These are phyloP conservation scores for Boletus barrowsii DNA, from an alignment of 768 basidiomycete species.

Conservation along the genomic window DNA sequence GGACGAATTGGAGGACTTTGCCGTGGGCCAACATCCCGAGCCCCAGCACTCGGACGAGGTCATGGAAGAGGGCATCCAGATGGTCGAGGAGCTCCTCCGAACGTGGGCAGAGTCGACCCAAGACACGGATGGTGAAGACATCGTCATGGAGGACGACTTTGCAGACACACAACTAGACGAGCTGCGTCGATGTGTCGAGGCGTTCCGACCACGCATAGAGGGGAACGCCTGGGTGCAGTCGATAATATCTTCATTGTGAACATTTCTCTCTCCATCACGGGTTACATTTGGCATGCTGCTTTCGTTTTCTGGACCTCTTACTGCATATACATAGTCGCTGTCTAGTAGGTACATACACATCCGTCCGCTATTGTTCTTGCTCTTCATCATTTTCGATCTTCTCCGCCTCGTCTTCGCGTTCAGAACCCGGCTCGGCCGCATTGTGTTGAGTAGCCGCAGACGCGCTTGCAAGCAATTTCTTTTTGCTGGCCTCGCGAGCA, in stretches of 20 bases:
- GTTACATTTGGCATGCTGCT: neutral
- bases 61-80: constrained; percentile 72
- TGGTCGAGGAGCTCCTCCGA: constrained; percentile 76
- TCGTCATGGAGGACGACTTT: constrained; percentile 49
- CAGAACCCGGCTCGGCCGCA: constrained; percentile 2
- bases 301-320: neutral
- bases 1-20: constrained; percentile 87
- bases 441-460: neutral
- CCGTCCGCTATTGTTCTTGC: constrained; percentile 5
- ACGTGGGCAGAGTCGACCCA: constrained; percentile 52
- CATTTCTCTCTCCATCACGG: neutral
- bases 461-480: constrained; percentile 11
- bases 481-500: constrained; percentile 37
- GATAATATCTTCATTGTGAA: constrained; percentile 45
- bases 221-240: constrained; percentile 75
- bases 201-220: constrained; percentile 68
- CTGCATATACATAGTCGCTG: constrained; percentile 4
- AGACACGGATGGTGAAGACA: constrained; percentile 41
- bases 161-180: constrained; percentile 38
- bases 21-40: constrained; percentile 37
- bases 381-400: constrained; percentile 11
- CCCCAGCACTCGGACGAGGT: constrained; percentile 54
- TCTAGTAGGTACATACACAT: constrained; percentile 13
- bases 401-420: neutral
- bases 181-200: constrained; percentile 60